Evolutionary conservation across 2,329 filamentous ascomycete species (phyloP).

Genomic region (Colletotrichum plurivorum): DNA sequence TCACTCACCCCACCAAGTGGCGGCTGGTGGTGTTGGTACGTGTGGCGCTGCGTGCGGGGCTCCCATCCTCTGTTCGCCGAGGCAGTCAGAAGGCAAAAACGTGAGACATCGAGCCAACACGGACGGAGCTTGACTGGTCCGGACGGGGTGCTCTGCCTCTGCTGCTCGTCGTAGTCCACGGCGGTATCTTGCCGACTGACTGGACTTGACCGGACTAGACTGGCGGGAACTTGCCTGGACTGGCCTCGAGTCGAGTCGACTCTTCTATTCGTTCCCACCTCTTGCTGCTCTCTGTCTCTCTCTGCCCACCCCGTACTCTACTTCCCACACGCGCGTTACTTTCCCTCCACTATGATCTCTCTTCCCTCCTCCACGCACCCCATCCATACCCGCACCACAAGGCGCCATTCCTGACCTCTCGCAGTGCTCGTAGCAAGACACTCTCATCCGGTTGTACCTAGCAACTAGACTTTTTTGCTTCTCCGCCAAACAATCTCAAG

Average conservation of each 20-base stretch:
- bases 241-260: too few species aligned
- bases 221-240: slow-evolving; percentile 9
- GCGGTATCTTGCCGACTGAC: slow-evolving; percentile 31
- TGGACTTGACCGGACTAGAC: neutral
- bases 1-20: slow-evolving; percentile 7
- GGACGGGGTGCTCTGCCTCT: slow-evolving; percentile 22
- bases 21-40: neutral
- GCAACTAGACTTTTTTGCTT: slow-evolving; percentile 39
- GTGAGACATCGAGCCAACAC: slow-evolving; percentile 39
- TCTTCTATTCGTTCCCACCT: slow-evolving; percentile 10
- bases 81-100: slow-evolving; percentile 38
- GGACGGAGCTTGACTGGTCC: slow-evolving; percentile 38
- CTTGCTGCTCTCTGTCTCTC: neutral
- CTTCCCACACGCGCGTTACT: slow-evolving; percentile 27
- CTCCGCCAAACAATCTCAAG: slow-evolving; percentile 34
- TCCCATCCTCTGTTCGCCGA: slow-evolving; percentile 33
- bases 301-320: slow-evolving; percentile 10
- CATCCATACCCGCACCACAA: slow-evolving; percentile 2
- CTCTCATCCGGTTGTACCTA: slow-evolving; percentile 34
- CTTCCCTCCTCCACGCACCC: slow-evolving; percentile 20
- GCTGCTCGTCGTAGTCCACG: neutral
- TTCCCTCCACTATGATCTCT: slow-evolving; percentile 21
- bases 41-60: slow-evolving; percentile 35
- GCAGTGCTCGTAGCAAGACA: slow-evolving; percentile 2
- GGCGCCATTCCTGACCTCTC: slow-evolving; percentile 26